Evolutionary conservation across 1,284 basidiomycete species (phyloP), one percentile per base, ranked within the genome.

Genomic region (Ceratobasidium sp.): DNA sequence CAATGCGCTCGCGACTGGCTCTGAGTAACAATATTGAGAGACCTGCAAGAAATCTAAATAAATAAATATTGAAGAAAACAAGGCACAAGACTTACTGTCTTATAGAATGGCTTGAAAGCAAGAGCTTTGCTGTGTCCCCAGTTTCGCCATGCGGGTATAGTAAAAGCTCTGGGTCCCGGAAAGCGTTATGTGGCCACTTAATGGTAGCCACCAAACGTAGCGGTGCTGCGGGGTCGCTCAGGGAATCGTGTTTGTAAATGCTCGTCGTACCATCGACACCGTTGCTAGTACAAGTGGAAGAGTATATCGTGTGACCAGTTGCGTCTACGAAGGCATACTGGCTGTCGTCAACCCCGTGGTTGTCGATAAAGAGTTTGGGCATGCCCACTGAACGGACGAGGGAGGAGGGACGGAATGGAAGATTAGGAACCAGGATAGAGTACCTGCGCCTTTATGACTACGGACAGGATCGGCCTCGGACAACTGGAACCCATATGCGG

Each of bases 301-400:
- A 60, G 41, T 60, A 72, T 31, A 60, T 56, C 19, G 47, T 60
- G 27, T 48, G 44, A 29, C 69, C 69, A 9, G 69, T 24, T 57
- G 48, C 57, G 47, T 72, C 69, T n/a, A 72, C 57, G 47, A 72
- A 72, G 27, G 69, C 69, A 51, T 72, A 72, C 11, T 72, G 56
- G 57, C 31, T 44, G 17, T 72, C 69, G 41, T 60, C 57, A 17
- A 17, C 6, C 62, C 69, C 69, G 8, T 47, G 57, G 57, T 62
- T 50, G 69, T 72, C 69, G n/a, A 72, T 72, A 47, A 72, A 72
- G 27, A 72, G 69, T 22, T 72, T 72, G 36, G 69, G 69, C 69
- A 72, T 72, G 56, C 69, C 69, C 57, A 62, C 22, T 60, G 45
- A 17, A 57, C 22, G 29, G 47, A 57, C 19, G 45, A 19, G 57